Conservation (phyloP, 2,329 filamentous ascomycete genomes). For the Fusarium liriodendri region DNA sequence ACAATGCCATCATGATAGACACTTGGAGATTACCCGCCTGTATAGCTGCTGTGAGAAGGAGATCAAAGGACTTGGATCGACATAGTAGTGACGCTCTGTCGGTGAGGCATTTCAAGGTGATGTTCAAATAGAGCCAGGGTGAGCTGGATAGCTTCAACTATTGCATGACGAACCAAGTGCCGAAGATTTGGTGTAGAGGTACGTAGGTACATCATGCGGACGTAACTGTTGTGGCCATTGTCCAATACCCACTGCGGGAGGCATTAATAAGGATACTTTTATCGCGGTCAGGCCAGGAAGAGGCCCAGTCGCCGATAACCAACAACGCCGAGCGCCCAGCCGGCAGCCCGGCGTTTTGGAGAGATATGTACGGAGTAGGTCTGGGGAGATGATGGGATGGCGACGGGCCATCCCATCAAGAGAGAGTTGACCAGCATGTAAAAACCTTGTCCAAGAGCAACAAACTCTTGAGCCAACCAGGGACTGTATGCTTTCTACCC, state of each 20-base stretch:
- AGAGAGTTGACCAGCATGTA: background rate
- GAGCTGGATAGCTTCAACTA: slow-evolving; percentile 15
- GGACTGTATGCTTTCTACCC: background rate
- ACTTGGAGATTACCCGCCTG: background rate
- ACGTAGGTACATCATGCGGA: background rate
- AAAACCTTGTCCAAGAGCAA: background rate
- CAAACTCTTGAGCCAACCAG: slow-evolving; percentile 3
- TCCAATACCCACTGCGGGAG: background rate
- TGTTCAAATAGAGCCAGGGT: slow-evolving; percentile 21
- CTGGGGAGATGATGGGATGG: slow-evolving; percentile 7
- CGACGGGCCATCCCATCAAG: slow-evolving; percentile 7
- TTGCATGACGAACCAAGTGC: slow-evolving; percentile 4
- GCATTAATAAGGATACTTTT: slow-evolving; percentile 6
- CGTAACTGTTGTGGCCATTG: background rate
- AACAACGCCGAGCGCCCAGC: slow-evolving; percentile 12
- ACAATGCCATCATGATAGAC: background rate
- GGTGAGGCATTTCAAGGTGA: slow-evolving; percentile 31
- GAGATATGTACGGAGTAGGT: background rate
- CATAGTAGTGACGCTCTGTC: slow-evolving; percentile 18
- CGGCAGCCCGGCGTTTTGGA: slow-evolving; percentile 11
- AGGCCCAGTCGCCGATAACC: background rate
- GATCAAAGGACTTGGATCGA: slow-evolving; percentile 36
- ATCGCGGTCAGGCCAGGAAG: background rate
- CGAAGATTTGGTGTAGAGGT: slow-evolving; percentile 8
- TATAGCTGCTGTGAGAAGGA: slow-evolving; percentile 13